Base-by-base conservation (phyloP, 495 filamentous ascomycete genomes). In the Lophiostoma macrostomum region DNA sequence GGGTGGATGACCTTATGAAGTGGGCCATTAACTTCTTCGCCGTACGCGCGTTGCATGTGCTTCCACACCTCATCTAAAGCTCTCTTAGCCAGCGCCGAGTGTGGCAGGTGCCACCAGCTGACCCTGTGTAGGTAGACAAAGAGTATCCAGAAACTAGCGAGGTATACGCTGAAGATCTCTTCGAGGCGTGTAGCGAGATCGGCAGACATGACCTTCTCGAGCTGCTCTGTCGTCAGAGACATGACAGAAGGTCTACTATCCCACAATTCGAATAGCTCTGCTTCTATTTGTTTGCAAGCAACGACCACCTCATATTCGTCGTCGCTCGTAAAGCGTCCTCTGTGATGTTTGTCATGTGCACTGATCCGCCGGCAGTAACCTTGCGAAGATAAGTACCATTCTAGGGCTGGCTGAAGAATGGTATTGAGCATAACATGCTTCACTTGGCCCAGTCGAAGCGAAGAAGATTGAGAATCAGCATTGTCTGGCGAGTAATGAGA, bases 161-260 rank as follows among this genome's bases (percentile, higher is more conserved):
- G 38, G 27, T 42, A 23, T 13, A 42, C 19, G 38, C 38, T 42
- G 19, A 42, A 42, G 13, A 42, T 42, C 38, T 42, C 38, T 19
- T 42, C 38, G 7, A 20, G 19, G 6, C 38, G 10, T 7, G 27
- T 14, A 5, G 38, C 19, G 7, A 23, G 12, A 18, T 42, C 19
- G 4, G 38, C 16, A 5, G 38, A 42, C 4, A 42, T 6, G 14
- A 23, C 19, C 14, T 42, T 16, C 8, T 4, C 27, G 7, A 42
- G 22, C 19, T 42, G 38, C 19, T 42, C 10, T 22, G 38, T 19
- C 11, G 38, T 42, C 38, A 20, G 27, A 11, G 38, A 42, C 6
- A 38, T 38, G 6, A 42, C 22, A 11, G 7, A 7, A 42, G 19
- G 10, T 22, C 38, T 4, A 20, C 13, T 11, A 14, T 18, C 10